Evolutionary conservation across 129 eudicot genomes (phyloP), one percentile per base, ranked within the genome.

Genomic region (Deinandra increscens): DNA sequence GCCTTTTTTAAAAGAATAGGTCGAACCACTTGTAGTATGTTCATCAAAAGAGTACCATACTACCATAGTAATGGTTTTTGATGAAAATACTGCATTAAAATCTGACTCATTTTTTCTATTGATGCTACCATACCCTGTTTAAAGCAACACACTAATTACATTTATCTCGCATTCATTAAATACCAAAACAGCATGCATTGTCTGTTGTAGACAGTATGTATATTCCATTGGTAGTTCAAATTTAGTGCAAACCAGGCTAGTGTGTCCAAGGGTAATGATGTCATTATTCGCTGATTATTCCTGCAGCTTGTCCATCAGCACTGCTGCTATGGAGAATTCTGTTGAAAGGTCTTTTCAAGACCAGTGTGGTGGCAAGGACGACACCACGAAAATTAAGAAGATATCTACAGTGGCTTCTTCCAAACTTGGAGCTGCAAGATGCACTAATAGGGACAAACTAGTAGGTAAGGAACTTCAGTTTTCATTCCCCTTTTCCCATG

Each of bases 381-480:
- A 22, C 34, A 39, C 31, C 43, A 43, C 7, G 38, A 75, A 37
- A 33, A 66, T 31, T 14, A 70, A 77, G 71, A 77, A 63, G 42
- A 70, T 67, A 63, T 63, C 77, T 62, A 51, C 12, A 1, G 58
- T 19, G 44, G 66, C 72, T 64, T 64, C 72, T 53, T 31, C 55
- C 53, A 74, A 74, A 65, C 46, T 51, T 51, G 72, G 72, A 54
- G 37, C 72, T 65, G 37, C 72, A 64, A 65, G 72, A 74, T 29
- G 66, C 58, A 53, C 23, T 64, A 74, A 26, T 58, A 74, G 37
- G 59, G 79, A 41, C 58, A 74, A 74, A 53, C 46, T 15, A 65
- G 72, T 51, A 41, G 72, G 79, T 74, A 51, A 65, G 72, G 9
- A 74, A 51, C 72, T 36, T 73, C 31, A 39, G 49, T 44, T 41